A percentile compares a stretch with the other conserved stretches of the same genome.
phyloP scores from a whole-genome alignment of 2,329 filamentous ascomycete genomes.

The Pezicula neosporulosa region DNA sequence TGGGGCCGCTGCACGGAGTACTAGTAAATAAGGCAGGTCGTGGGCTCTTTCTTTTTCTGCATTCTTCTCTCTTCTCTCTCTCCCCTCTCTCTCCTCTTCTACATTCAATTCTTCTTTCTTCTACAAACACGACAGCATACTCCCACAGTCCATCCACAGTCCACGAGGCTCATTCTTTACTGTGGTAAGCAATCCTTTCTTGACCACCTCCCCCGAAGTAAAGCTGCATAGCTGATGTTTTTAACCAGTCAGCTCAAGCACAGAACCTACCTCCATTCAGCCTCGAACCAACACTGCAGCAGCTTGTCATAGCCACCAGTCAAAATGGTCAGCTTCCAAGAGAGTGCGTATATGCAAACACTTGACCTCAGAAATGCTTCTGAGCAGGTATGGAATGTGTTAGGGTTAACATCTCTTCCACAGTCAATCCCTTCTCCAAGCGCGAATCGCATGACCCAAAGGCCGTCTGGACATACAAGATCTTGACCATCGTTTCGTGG shows the following conservation, averaged over 20 bases:
- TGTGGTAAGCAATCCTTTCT: too few species aligned
- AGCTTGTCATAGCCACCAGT: not conserved
- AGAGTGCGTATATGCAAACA: not conserved
- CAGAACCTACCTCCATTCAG: too few species aligned
- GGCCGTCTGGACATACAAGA: conserved; percentile 69
- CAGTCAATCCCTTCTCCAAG: conserved; percentile 74
- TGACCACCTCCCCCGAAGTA: too few species aligned
- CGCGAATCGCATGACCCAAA: conserved; percentile 61
- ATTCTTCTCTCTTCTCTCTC: not conserved
- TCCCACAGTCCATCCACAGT: too few species aligned
- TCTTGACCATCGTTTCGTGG: conserved; percentile 73
- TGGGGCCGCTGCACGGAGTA: not conserved
- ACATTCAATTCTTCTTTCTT: not conserved
- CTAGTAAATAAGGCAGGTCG: too few species aligned
- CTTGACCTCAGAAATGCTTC: not conserved
- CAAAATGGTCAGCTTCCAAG: conserved; percentile 6
- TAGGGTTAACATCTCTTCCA: not conserved
- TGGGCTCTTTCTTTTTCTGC: not conserved
- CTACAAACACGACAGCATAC: not conserved
- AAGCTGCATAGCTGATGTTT: too few species aligned
- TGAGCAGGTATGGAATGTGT: not conserved
- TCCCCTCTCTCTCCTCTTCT: not conserved
- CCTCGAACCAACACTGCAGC: not conserved
- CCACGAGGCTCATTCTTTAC: too few species aligned
- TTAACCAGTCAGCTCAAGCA: too few species aligned